Base-by-base conservation (phyloP, 768 basidiomycete genomes). In the Kwoniella bestiolae region DNA sequence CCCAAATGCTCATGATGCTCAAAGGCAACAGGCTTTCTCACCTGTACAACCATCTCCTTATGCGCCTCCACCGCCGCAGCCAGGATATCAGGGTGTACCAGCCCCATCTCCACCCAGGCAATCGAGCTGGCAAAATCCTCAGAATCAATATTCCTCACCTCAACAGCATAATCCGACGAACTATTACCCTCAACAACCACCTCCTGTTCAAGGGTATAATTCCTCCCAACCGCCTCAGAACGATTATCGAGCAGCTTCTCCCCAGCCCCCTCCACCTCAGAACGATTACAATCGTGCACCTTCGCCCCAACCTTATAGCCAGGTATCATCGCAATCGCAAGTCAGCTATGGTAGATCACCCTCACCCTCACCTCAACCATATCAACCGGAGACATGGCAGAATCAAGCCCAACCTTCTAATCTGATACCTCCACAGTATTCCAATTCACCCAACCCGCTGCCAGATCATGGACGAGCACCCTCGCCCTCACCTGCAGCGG, bases 231-330 rank as follows among this genome's bases (percentile, higher is more conserved):
- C 60, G 4, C 47, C 25, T n/a, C 31, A 46, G 3, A 34, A 61
- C 23, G 50, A 35, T 41, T 63, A 53, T 18, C 51, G 38, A 45
- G 38, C 61, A 4, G 5, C 61, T 7, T 63, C 61, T 5, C 56
- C 63, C 3, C 63, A 66, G 25, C 57, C 57, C n/a, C 38, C 38
- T 26, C 66, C 60, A 16, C 60, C 49, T 5, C 65, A 60, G 28
- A 29, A 60, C 23, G 21, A 46, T 9, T 45, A 59, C 23, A 28
- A 46, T 23, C 60, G 57, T 9, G 35, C 61, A 8, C 14, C 61
- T 34, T 62, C 66, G 14, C 66, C 66, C 11, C 56, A 53, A 18
- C 65, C 58, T 11, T 56, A 49, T 18, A 23, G 25, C 12, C 28
- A 55, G 6, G 7, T 23, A 26, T 26, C 60, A 28, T 28, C 49